Evolutionary conservation across 176 grass and related monocot genomes (phyloP).

Genomic region (Zoysia japonica): DNA sequence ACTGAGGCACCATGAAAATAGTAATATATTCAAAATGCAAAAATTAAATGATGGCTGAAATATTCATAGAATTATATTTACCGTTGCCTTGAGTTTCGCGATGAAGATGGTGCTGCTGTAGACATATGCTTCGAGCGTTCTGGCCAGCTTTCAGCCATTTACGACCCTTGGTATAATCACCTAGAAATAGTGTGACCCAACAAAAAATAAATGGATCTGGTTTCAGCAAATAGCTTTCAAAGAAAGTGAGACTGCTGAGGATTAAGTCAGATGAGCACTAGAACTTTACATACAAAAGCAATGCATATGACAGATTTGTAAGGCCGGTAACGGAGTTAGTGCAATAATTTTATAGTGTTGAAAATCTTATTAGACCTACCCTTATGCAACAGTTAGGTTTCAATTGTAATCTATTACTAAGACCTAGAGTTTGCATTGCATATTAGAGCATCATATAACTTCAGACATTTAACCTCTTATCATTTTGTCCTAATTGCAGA

Average conservation of each 20-base stretch:
- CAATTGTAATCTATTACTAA: background rate
- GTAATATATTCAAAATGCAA: background rate
- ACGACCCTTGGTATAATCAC: slow-evolving; percentile 3
- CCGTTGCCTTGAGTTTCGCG: slow-evolving; percentile 39
- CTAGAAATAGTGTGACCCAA: slow-evolving; percentile 20
- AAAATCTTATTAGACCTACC: background rate
- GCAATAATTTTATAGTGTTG: background rate
- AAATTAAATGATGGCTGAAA: slow-evolving; percentile 6
- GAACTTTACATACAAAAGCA: slow-evolving; percentile 21
- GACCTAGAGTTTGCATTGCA: background rate
- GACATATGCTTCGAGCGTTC: slow-evolving; percentile 38
- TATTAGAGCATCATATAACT: slow-evolving; percentile 16
- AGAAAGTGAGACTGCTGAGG: background rate
- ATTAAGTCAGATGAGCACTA: too few species aligned
- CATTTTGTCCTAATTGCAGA: background rate
- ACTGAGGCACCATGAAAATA: background rate
- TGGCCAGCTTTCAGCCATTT: slow-evolving; percentile 51
- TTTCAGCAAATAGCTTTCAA: background rate
- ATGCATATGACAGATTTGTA: slow-evolving; percentile 3
- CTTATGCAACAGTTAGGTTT: slow-evolving; percentile 4
- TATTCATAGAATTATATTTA: slow-evolving; percentile 5
- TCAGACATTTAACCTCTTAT: background rate
- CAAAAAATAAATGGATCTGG: slow-evolving; percentile 10
- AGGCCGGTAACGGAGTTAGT: slow-evolving; percentile 1
- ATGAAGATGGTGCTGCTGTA: slow-evolving; percentile 14